Conservation (phyloP, 2,329 filamentous ascomycete genomes). For the Aspergillus viridinutans region DNA sequence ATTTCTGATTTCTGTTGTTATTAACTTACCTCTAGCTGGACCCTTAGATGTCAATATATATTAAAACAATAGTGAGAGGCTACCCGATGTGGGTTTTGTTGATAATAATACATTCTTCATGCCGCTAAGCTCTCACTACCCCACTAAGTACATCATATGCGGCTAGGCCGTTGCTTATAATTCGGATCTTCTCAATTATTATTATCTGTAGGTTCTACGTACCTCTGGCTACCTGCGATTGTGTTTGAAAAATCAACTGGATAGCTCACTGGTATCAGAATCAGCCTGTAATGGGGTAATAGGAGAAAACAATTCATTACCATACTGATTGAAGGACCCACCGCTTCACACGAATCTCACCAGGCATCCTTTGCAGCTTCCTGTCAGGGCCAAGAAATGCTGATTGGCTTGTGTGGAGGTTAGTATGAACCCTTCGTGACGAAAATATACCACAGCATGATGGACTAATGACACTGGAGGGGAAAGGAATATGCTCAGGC, state of each 20-base stretch:
- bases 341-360: not conserved
- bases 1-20: not conserved
- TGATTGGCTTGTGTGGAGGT: slow-evolving; percentile 51
- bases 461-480: slow-evolving; percentile 11
- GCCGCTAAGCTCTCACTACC: not conserved
- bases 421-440: slow-evolving; percentile 11
- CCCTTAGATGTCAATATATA: not conserved
- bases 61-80: not conserved
- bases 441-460: not conserved
- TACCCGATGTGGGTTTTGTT: not conserved
- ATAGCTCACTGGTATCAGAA: not conserved
- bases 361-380: not conserved
- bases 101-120: not conserved
- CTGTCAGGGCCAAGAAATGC: slow-evolving; percentile 34
- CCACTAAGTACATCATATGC: not conserved
- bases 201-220: not conserved
- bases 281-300: not conserved
- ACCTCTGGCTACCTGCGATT: not conserved
- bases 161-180: not conserved
- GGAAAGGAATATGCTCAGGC: slow-evolving; percentile 80
- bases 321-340: not conserved
- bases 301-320: not conserved
- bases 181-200: not conserved
- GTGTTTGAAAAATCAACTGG: not conserved
- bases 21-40: not conserved